These are phyloP conservation scores for Parmales sp. DNA, from an alignment of 108 stramenopile genomes.

Conservation along the genomic window DNA sequence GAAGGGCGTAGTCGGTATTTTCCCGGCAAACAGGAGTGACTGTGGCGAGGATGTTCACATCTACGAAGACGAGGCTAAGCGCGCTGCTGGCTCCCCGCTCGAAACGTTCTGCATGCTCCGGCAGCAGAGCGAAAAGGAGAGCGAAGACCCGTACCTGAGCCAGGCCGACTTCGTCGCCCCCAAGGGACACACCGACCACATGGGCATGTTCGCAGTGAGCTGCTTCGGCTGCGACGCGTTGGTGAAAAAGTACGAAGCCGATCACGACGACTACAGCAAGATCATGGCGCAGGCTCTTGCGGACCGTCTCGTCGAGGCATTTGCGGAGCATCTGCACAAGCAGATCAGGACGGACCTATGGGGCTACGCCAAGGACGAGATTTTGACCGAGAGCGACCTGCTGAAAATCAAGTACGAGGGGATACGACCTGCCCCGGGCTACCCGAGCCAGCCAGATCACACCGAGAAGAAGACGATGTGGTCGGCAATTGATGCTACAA, in stretches of 20 bases:
- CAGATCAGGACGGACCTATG: conserved; percentile 89
- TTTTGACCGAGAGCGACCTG: conserved; percentile 76
- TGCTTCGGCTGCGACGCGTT: conserved; percentile 90
- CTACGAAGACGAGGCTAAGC: conserved; percentile 69
- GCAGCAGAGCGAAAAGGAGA: conserved; percentile 98
- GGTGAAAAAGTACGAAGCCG: conserved; percentile 75
- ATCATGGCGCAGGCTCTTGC: conserved; percentile 98
- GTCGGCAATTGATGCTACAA: conserved; percentile 81
- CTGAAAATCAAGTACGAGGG: conserved; percentile 98
- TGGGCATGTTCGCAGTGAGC: conserved; percentile 96
- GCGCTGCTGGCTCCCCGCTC: conserved; percentile 48
- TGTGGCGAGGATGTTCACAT: conserved; percentile 95
- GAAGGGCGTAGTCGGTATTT: conserved; percentile 88
- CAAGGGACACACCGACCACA: conserved; percentile 80
- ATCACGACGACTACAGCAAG: conserved; percentile 95
- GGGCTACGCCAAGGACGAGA: conserved; percentile 89
- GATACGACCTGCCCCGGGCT: conserved; percentile 98
- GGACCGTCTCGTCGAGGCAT: conserved; percentile 98
- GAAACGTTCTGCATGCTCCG: conserved; percentile 94
- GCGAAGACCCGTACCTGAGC: conserved; percentile 83
- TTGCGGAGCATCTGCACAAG: conserved; percentile 96
- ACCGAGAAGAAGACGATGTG: conserved; percentile 98
- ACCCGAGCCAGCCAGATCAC: conserved; percentile 99
- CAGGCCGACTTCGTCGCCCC: conserved; percentile 99
- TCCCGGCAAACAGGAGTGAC: conserved; percentile 84